Percentiles rank a stretch among this genome's conserved stretches.
These are phyloP conservation scores for Peronospora farinosa DNA, from an alignment of 352 stramenopile genomes.

Conservation along the genomic window DNA sequence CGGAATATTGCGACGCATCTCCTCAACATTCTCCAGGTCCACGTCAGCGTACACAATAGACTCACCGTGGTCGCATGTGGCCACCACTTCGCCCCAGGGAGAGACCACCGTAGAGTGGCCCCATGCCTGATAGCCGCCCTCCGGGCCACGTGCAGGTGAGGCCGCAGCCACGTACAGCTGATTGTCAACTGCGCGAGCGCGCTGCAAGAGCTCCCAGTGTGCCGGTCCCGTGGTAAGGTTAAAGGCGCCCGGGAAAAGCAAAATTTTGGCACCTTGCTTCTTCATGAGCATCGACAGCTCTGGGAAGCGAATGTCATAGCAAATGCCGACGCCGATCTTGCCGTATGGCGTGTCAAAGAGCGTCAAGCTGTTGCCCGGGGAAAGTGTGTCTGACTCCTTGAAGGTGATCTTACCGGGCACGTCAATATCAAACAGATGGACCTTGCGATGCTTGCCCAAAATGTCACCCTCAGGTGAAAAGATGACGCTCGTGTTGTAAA, in stretches of 20 bases:
- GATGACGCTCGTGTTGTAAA: constrained; percentile 99
- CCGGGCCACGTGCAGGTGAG: constrained; percentile 91
- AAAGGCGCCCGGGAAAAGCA: constrained; percentile 84
- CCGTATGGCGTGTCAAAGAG: constrained; percentile 86
- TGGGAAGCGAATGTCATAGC: constrained; percentile 99
- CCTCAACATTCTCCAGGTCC: constrained; percentile 89
- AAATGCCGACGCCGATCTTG: constrained; percentile 98
- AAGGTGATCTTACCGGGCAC: constrained; percentile 98
- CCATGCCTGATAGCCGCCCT: constrained; percentile 98
- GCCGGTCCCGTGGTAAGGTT: constrained; percentile 91
- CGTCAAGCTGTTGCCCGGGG: constrained; percentile 83
- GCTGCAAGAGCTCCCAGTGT: constrained; percentile 98
- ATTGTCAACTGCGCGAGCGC: constrained; percentile 90
- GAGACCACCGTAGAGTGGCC: constrained; percentile 96
- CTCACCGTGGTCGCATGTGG: constrained; percentile 90
- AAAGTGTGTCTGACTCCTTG: constrained; percentile 99
- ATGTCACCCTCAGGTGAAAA: constrained; percentile 91
- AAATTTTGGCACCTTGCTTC: constrained; percentile 80
- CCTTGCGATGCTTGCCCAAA: constrained; percentile 98
- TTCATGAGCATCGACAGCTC: constrained; percentile 97
- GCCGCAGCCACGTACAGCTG: constrained; percentile 95
- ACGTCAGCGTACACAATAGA: constrained; percentile 94
- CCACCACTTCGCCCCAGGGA: constrained; percentile 96
- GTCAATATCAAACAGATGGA: constrained; percentile 99
- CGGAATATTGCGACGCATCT: constrained; percentile 95